Evolutionary conservation across 2,329 filamentous ascomycete species (phyloP), one percentile per base, ranked within the genome.

Genomic region (Fusarium tjaetaba): DNA sequence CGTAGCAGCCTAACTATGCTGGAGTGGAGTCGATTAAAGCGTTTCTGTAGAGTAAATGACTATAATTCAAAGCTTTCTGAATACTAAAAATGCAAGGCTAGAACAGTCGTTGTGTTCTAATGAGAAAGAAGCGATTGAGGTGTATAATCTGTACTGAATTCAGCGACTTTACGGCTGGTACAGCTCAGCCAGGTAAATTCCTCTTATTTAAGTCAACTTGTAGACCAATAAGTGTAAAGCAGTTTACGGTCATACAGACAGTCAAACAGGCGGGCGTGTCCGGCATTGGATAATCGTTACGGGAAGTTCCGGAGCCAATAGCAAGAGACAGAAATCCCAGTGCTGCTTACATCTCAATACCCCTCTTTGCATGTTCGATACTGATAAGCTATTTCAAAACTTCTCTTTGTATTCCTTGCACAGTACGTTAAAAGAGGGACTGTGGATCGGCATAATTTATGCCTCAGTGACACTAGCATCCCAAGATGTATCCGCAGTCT

Each of bases 391-490:
- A 38, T 38, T 30, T 48, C 20, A 7, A 14, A 48, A 34, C 22
- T 24, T 51, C 3, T 16, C 4, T 9, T 24, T 3, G 1, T 14
- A 14, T 51, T 14, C 4, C 30, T 51, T 5, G n/a, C 22, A 11
- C 11, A 34, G 16, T 14, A 11, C 1, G 0, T 24, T 7, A 24
- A 7, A 24, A 36, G n/a, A 51, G 48, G 28, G n/a, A 2, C 16
- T 36, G 28, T 2, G 6, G 4, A 6, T 51, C 11, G 2, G 1
- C 10, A 51, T 11, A 5, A 1, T 24, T 7, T 14, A 36, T 20
- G 11, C 4, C 0, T 15, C 30, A 51, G 16, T 11, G 3, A 10
- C 0, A 51, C 0, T 11, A 7, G 20, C 8, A 36, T 4, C 22
- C 30, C 30, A 36, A 14, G 3, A 51, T 51, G 48, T 51, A 51